A percentile compares a stretch with the other conserved stretches of the same genome.
Conservation (phyloP, 2,329 filamentous ascomycete species). For the Beauveria sp. region DNA sequence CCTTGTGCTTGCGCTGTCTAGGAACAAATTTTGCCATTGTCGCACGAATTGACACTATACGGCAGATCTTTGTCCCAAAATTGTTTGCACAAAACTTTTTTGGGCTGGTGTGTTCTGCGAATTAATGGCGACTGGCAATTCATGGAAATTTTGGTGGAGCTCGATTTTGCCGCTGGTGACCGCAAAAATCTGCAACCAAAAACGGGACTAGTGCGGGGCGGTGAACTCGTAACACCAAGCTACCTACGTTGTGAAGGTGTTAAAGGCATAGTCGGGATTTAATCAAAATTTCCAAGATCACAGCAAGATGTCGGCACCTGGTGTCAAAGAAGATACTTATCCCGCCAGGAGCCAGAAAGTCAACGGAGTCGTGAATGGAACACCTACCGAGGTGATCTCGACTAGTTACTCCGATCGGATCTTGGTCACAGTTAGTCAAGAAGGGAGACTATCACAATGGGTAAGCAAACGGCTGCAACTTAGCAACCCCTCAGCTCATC, state of each 20-base stretch:
- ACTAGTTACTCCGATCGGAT: constrained; percentile 84
- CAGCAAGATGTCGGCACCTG: constrained; percentile 30
- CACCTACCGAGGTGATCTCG: constrained; percentile 63
- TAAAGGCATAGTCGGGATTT: constrained; percentile 11
- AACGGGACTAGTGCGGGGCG: constrained; percentile 29
- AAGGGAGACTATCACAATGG: constrained; percentile 85
- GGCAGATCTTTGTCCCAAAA: neutral
- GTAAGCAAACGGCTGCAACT: constrained; percentile 38
- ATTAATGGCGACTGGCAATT: constrained; percentile 9
- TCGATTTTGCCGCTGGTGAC: constrained; percentile 28
- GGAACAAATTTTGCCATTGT: constrained; percentile 53
- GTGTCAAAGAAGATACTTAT: constrained; percentile 50
- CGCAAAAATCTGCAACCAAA: constrained; percentile 23
- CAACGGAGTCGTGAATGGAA: constrained; percentile 55
- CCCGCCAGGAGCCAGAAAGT: constrained; percentile 56
- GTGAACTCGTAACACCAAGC: constrained; percentile 10
- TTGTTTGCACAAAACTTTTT: neutral
- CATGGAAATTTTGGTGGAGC: constrained; percentile 27
- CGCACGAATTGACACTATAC: neutral
- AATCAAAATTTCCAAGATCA: neutral
- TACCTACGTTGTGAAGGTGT: constrained; percentile 5
- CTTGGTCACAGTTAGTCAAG: constrained; percentile 79
- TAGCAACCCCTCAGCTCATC: constrained; percentile 13
- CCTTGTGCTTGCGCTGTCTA: constrained; percentile 60
- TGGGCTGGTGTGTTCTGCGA: neutral